A percentile compares a stretch with the other conserved stretches of the same genome.
These are phyloP conservation scores for Periconia digitata DNA, from an alignment of 2,329 filamentous ascomycete species.

Conservation along the genomic window DNA sequence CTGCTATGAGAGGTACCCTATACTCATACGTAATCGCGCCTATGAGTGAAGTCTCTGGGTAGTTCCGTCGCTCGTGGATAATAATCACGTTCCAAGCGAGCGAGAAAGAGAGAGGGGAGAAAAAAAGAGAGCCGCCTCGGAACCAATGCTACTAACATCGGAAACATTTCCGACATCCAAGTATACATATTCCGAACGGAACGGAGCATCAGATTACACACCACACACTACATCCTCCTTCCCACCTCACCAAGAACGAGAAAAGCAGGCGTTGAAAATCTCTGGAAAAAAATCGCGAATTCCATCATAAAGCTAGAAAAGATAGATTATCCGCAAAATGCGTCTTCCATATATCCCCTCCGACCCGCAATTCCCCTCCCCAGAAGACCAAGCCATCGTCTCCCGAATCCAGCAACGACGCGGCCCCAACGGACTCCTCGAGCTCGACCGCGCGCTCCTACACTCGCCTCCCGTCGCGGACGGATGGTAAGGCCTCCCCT, in stretches of 20 bases:
- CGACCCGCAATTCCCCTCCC: slow-evolving; percentile 49
- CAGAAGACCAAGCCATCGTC: slow-evolving; percentile 54
- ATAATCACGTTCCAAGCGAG: not conserved
- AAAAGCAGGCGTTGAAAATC: no score
- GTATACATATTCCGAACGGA: not conserved
- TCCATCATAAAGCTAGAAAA: not conserved
- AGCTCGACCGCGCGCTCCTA: slow-evolving; percentile 57
- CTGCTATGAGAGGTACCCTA: no score
- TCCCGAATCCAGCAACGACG: slow-evolving; percentile 54
- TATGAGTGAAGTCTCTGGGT: no score
- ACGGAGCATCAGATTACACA: not conserved
- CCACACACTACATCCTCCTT: not conserved
- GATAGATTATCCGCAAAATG: slow-evolving; percentile 40
- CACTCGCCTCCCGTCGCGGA: slow-evolving; percentile 59
- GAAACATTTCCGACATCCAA: slow-evolving; percentile 6
- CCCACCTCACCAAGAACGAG: no score
- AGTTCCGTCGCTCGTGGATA: no score
- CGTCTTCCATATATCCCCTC: slow-evolving; percentile 57
- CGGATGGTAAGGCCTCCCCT: slow-evolving; percentile 49
- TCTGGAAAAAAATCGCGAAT: no score
- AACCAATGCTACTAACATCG: not conserved
- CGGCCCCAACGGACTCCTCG: slow-evolving; percentile 52
- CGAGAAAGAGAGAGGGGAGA: not conserved
- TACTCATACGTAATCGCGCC: no score
- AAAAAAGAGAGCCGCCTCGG: not conserved